Percentiles rank a stretch among this genome's conserved stretches.
Evolutionary conservation across 1,139 yeast species (phyloP).

Genomic region (Nakaseomyces uthaithaninus): DNA sequence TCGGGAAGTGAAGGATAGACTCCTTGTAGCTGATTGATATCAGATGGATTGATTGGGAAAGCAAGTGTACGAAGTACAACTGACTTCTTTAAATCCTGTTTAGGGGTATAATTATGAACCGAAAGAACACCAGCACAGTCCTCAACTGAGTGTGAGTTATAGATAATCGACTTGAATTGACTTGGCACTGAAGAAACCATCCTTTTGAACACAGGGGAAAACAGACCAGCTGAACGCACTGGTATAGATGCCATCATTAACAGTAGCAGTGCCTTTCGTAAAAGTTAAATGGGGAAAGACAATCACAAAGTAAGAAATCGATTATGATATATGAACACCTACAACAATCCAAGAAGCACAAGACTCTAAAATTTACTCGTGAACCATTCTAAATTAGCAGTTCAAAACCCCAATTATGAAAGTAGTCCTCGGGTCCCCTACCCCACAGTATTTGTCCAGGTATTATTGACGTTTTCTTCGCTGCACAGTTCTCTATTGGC

Average conservation of each 20-base stretch:
- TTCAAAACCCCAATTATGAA: too few species aligned
- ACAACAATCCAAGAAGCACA: too few species aligned
- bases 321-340: too few species aligned
- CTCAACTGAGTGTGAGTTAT: slow-evolving; percentile 26
- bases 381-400: too few species aligned
- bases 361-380: too few species aligned
- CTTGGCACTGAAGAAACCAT: slow-evolving; percentile 16
- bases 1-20: slow-evolving; percentile 81
- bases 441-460: too few species aligned
- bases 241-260: slow-evolving; percentile 1
- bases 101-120: slow-evolving; percentile 26
- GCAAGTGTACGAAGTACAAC: slow-evolving; percentile 47
- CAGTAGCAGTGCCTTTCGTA: neutral
- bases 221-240: slow-evolving; percentile 4
- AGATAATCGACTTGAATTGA: slow-evolving; percentile 27
- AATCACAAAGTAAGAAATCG: too few species aligned
- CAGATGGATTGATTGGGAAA: slow-evolving; percentile 90
- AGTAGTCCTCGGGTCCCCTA: too few species aligned
- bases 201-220: slow-evolving; percentile 7
- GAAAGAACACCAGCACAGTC: slow-evolving; percentile 25
- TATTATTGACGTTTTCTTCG: too few species aligned
- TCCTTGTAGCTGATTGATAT: slow-evolving; percentile 85
- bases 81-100: slow-evolving; percentile 20
- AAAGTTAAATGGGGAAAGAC: too few species aligned
- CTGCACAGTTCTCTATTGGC: too few species aligned